Conservation (phyloP, 2,329 filamentous ascomycete species). For the Claviceps pazoutovae region DNA sequence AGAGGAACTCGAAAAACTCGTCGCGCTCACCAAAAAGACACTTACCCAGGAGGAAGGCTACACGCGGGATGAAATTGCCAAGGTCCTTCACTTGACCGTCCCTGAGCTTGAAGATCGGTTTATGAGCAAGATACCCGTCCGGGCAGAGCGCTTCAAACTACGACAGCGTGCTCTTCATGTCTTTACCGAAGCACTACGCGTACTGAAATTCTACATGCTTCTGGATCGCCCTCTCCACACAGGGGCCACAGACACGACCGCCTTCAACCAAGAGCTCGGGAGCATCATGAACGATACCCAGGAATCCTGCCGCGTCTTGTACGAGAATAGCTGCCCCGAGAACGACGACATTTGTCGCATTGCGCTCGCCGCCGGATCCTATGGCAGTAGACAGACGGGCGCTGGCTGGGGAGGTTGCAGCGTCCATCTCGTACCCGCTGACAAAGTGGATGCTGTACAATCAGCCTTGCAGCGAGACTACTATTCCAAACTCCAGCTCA, state of each 20-base stretch:
- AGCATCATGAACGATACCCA: constrained; percentile 82
- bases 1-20: constrained; percentile 59
- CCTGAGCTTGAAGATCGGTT: constrained; percentile 62
- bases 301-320: constrained; percentile 69
- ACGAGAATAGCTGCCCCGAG: constrained; percentile 85
- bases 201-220: constrained; percentile 67
- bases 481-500: constrained; percentile 54
- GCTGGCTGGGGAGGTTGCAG: constrained; percentile 96
- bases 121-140: constrained; percentile 78
- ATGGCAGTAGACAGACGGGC: constrained; percentile 76
- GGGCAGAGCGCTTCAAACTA: constrained; percentile 76
- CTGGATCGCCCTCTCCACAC: constrained; percentile 40
- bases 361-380: constrained; percentile 62
- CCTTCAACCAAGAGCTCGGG: constrained; percentile 57
- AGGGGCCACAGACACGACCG: constrained; percentile 35
- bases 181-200: constrained; percentile 75
- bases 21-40: constrained; percentile 55
- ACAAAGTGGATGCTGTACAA: constrained; percentile 67
- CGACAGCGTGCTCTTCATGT: constrained; percentile 82
- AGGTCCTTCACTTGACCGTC: constrained; percentile 53
- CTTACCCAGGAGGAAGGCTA: constrained; percentile 72
- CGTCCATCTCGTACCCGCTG: constrained; percentile 78
- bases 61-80: constrained; percentile 71
- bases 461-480: constrained; percentile 69
- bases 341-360: constrained; percentile 80